A percentile compares a stretch with the other conserved stretches of the same genome.
Evolutionary conservation across 768 basidiomycete genomes (phyloP).

Genomic region (Gloeostereum incarnatum): DNA sequence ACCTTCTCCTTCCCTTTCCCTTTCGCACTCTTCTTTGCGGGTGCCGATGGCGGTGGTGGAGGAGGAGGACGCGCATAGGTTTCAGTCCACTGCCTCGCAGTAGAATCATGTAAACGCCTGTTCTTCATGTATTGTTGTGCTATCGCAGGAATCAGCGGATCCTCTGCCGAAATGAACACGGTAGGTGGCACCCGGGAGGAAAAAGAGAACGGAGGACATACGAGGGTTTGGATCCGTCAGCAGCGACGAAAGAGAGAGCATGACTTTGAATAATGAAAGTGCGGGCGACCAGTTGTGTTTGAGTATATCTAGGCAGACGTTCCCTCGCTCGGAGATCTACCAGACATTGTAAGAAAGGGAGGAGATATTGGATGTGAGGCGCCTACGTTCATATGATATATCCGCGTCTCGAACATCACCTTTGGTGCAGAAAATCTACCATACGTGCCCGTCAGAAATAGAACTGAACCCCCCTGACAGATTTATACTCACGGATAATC

Average conservation of each 20-base stretch:
- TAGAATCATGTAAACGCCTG: conserved; percentile 64
- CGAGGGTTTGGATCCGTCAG: conserved; percentile 92
- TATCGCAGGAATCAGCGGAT: conserved; percentile 68
- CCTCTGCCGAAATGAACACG: conserved; percentile 43
- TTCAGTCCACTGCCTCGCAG: conserved; percentile 71
- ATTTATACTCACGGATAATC: conserved; percentile 87
- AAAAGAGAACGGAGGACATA: conserved; percentile 26
- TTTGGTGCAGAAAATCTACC: conserved; percentile 71
- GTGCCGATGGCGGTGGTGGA: conserved; percentile 16
- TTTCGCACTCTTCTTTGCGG: conserved; percentile 12
- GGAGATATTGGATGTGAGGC: neutral
- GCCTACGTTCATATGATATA: conserved; percentile 80
- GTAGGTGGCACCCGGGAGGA: conserved; percentile 8
- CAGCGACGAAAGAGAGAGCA: conserved; percentile 87
- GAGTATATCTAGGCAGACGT: conserved; percentile 83
- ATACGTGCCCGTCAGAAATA: conserved; percentile 3
- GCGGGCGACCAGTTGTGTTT: conserved; percentile 95
- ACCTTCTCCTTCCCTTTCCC: conserved; percentile 27
- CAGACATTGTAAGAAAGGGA: neutral
- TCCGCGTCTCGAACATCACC: conserved; percentile 67
- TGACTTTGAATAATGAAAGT: conserved; percentile 87
- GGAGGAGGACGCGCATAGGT: conserved; percentile 52
- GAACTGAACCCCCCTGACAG: conserved; percentile 5
- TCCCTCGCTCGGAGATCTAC: conserved; percentile 65
- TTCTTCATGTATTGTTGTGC: conserved; percentile 61